Evolutionary conservation across 352 stramenopile species (phyloP).

Genomic region (Phytopythium sindhum): DNA sequence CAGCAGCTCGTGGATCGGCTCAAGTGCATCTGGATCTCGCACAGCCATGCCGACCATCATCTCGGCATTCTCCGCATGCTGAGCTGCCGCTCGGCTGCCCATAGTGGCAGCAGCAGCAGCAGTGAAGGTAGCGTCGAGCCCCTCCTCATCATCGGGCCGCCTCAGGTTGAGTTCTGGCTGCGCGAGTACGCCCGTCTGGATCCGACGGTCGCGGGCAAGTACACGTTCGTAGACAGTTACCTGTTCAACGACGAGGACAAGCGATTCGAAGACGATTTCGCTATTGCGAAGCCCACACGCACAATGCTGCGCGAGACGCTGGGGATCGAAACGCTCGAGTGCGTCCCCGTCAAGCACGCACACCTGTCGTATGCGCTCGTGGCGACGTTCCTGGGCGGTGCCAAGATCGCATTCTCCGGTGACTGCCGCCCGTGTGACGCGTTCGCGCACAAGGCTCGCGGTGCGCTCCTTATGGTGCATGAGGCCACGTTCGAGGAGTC

Average conservation of each 20-base stretch:
- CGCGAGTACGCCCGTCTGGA: conserved; percentile 88
- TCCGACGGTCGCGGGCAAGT: conserved; percentile 71
- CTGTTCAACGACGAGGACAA: conserved; percentile 62
- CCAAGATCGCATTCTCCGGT: conserved; percentile 92
- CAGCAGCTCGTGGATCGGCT: conserved; percentile 63
- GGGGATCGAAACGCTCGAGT: conserved; percentile 49
- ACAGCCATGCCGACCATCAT: conserved; percentile 98
- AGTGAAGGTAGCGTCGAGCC: conserved; percentile 32
- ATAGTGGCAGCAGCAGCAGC: neutral
- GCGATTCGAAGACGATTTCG: conserved; percentile 22
- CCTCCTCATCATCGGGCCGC: conserved; percentile 92
- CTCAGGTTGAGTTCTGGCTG: conserved; percentile 87
- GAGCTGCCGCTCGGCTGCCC: conserved; percentile 41
- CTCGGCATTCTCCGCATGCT: conserved; percentile 92
- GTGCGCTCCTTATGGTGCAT: conserved; percentile 92
- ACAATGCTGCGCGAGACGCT: conserved; percentile 38
- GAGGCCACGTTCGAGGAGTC: conserved; percentile 98
- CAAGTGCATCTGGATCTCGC: conserved; percentile 95
- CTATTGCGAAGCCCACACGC: conserved; percentile 30
- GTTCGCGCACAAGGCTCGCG: conserved; percentile 48
- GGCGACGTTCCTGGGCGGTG: conserved; percentile 52
- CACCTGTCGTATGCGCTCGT: conserved; percentile 90
- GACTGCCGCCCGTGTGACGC: conserved; percentile 91
- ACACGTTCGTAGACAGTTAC: conserved; percentile 89
- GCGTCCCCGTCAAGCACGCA: conserved; percentile 87